A percentile compares a stretch with the other conserved stretches of the same genome.
Evolutionary conservation across 352 stramenopile genomes (phyloP).

Genomic region (Globisporangium irregulare): DNA sequence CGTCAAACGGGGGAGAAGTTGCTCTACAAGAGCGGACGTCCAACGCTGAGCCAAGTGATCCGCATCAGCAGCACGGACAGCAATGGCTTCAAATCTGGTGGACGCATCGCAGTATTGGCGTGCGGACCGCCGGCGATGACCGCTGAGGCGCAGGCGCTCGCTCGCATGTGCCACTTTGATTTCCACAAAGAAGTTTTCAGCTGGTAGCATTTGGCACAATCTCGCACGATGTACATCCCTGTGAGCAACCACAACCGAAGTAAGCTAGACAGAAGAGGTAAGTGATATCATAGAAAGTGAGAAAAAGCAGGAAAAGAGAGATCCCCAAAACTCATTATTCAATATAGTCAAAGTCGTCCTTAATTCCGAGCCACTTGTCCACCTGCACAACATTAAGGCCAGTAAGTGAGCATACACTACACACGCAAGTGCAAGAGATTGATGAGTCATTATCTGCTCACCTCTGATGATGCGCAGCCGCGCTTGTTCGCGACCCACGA

Average conservation of each 20-base stretch:
- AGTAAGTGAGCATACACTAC: background rate
- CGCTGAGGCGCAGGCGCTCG: constrained; percentile 58
- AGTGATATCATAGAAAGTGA: background rate
- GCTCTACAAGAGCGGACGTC: constrained; percentile 44
- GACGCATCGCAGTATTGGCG: constrained; percentile 64
- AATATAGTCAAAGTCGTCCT: constrained; percentile 87
- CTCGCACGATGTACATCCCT: background rate
- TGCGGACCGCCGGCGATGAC: constrained; percentile 75
- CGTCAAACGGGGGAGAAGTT: constrained; percentile 56
- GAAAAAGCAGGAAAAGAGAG: background rate
- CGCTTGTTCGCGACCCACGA: constrained; percentile 83
- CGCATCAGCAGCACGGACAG: constrained; percentile 29
- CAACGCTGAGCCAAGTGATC: constrained; percentile 69
- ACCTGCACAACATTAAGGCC: constrained; percentile 30
- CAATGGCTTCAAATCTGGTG: constrained; percentile 46
- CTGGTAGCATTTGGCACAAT: constrained; percentile 36
- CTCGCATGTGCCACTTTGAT: constrained; percentile 63
- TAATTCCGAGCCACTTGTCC: constrained; percentile 84
- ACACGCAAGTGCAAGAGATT: background rate
- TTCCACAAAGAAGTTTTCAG: constrained; percentile 87
- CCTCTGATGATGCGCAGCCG: constrained; percentile 56
- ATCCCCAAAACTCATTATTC: constrained; percentile 23
- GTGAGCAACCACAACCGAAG: background rate
- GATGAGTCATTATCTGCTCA: constrained; percentile 14
- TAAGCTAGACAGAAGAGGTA: background rate